Conservation (phyloP, 139 green algal species). For the Cymbomonas tetramitiformis region DNA sequence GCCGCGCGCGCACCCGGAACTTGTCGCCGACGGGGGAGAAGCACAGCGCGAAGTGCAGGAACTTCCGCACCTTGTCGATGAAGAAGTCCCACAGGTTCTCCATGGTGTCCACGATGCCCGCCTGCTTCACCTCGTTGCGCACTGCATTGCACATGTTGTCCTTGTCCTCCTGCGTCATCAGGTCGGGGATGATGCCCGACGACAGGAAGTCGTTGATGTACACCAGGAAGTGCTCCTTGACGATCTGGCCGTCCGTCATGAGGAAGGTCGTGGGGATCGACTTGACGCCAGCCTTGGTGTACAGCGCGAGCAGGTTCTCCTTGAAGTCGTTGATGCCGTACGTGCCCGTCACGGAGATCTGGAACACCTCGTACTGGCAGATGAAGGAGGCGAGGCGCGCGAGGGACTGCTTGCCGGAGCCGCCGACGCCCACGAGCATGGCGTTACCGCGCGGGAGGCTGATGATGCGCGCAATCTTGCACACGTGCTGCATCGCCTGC, state of each 20-base stretch:
- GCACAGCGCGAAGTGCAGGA: slow-evolving; percentile 77
- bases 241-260: slow-evolving; percentile 73
- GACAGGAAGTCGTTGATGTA: slow-evolving; percentile 82
- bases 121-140: slow-evolving; percentile 60
- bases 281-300: slow-evolving; percentile 54
- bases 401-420: no score
- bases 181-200: slow-evolving; percentile 57
- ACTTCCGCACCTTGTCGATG: slow-evolving; percentile 64
- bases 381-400: slow-evolving; percentile 59
- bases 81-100: slow-evolving; percentile 80
- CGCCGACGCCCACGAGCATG: no score
- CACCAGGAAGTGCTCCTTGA: slow-evolving; percentile 74
- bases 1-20: slow-evolving; percentile 61
- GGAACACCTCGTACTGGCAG: slow-evolving; percentile 63
- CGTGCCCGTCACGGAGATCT: slow-evolving; percentile 54
- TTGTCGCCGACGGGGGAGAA: slow-evolving; percentile 78
- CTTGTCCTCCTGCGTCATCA: slow-evolving; percentile 61
- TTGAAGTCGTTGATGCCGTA: slow-evolving; percentile 72
- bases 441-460: slow-evolving; percentile 60
- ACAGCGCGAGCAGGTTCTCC: slow-evolving; percentile 63
- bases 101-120: slow-evolving; percentile 58
- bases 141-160: slow-evolving; percentile 64
- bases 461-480: slow-evolving; percentile 63
- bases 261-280: slow-evolving; percentile 57
- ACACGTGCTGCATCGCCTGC: slow-evolving; percentile 67